A percentile compares a stretch with the other conserved stretches of the same genome.
Evolutionary conservation across 169 alveolate genomes (phyloP).

Genomic region (Plasmodium billcollinsi): DNA sequence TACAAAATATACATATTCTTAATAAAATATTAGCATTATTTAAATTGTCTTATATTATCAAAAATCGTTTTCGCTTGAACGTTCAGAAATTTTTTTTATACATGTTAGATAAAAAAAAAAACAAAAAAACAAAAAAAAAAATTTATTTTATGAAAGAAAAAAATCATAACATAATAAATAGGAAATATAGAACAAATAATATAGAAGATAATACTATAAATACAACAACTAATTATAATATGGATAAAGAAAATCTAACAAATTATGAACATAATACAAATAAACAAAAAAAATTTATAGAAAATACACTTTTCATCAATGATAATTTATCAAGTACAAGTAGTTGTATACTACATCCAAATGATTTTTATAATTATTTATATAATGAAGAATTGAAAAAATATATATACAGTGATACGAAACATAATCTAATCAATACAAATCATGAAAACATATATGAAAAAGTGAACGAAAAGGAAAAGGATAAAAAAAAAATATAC

Average conservation of each 20-base stretch:
- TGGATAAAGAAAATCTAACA: slow-evolving; percentile 8
- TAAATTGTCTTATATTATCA: no score
- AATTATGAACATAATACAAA: not conserved
- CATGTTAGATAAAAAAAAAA: not conserved
- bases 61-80: no score
- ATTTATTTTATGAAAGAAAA: not conserved
- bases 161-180: not conserved
- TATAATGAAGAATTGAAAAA: slow-evolving; percentile 46
- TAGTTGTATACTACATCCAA: slow-evolving; percentile 51
- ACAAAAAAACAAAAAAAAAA: not conserved
- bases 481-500: not conserved
- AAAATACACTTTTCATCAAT: not conserved
- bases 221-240: not conserved
- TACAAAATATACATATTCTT: no score
- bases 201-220: not conserved
- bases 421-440: not conserved
- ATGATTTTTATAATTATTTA: slow-evolving; percentile 62
- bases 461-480: not conserved
- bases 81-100: no score
- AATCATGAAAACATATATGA: no score
- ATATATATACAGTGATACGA: not conserved
- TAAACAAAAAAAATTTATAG: no score
- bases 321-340: slow-evolving; percentile 3
- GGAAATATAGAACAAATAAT: not conserved
- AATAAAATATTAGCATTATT: no score